phyloP scores from a whole-genome alignment of 1,284 basidiomycete species.

The Hemileia vastatrix region DNA sequence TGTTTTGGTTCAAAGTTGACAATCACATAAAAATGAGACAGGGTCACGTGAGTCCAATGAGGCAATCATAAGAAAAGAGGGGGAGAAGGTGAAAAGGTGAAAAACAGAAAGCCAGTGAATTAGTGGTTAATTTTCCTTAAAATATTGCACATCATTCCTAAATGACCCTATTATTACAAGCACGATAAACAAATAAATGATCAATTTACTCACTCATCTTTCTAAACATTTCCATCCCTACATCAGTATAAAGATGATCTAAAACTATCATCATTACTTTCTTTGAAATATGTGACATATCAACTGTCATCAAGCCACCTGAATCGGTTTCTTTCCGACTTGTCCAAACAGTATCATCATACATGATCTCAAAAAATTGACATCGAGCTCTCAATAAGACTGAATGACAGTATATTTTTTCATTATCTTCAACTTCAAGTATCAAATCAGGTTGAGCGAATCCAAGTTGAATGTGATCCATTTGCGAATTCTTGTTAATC shows the following conservation, averaged over 20 bases:
- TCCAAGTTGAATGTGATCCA: not conserved
- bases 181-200: too few relatives aligned
- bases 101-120: too few relatives aligned
- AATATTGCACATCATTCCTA: too few relatives aligned
- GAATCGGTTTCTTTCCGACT: conserved; percentile 52
- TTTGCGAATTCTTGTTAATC: not conserved
- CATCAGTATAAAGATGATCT: conserved; percentile 67
- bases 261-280: conserved; percentile 67
- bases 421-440: conserved; percentile 62
- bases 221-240: conserved; percentile 64
- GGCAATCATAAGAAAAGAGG: not conserved
- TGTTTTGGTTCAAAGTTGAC: conserved; percentile 1
- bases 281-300: conserved; percentile 67
- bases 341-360: conserved; percentile 69
- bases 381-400: conserved; percentile 68
- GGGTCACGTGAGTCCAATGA: not conserved
- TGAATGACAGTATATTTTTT: conserved; percentile 61
- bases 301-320: conserved; percentile 53
- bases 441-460: conserved; percentile 57
- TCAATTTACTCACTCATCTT: conserved; percentile 53
- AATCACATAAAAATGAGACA: conserved; percentile 12
- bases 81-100: too few relatives aligned
- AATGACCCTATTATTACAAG: too few relatives aligned
- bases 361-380: conserved; percentile 76
- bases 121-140: too few relatives aligned